Percentiles rank a stretch among this genome's conserved stretches.
phyloP scores from a whole-genome alignment of 768 basidiomycete genomes.

The Lactarius sp. region DNA sequence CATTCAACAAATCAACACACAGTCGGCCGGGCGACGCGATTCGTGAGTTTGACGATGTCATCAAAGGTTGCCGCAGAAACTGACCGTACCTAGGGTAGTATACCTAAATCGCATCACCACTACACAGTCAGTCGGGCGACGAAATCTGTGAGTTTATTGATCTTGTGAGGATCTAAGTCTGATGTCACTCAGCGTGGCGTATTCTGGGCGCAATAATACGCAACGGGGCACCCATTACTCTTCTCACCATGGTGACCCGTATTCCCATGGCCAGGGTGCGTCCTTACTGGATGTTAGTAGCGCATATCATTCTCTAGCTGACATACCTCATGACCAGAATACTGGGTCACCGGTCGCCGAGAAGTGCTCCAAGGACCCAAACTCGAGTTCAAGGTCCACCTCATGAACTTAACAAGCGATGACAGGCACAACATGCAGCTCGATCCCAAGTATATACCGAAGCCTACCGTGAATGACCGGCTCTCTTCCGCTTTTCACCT shows the following conservation, averaged over 20 bases:
- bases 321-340: background rate
- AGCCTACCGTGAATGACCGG: constrained; percentile 7
- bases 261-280: background rate
- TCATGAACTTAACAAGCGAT: constrained; percentile 12
- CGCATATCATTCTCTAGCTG: background rate
- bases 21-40: too few relatives aligned
- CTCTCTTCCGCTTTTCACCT: constrained; percentile 1
- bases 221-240: background rate
- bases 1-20: too few relatives aligned
- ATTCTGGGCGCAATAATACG: background rate
- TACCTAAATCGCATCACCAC: background rate
- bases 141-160: background rate
- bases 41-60: background rate
- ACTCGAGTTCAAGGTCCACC: constrained; percentile 3
- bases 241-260: background rate
- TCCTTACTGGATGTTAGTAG: background rate
- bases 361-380: background rate
- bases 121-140: background rate
- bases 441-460: constrained; percentile 7
- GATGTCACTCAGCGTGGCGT: background rate
- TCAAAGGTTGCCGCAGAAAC: background rate
- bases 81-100: background rate
- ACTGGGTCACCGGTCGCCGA: constrained; percentile 11
- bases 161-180: background rate
- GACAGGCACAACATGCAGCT: constrained; percentile 16